Conservation (phyloP, 441 rosid species). For the Mallotus repandus region DNA sequence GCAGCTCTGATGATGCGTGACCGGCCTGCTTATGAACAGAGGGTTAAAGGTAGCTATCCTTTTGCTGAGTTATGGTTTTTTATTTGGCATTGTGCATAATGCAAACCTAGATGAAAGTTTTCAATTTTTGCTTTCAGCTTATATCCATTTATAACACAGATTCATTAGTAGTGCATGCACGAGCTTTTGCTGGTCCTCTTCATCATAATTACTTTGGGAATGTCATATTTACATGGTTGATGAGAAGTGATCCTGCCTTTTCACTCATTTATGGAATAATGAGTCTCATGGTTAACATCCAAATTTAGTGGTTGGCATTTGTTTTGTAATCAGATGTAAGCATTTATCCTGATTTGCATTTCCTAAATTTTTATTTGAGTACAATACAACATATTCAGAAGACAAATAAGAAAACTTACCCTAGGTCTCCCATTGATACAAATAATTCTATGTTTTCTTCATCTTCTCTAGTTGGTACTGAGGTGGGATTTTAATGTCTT, state of each 20-base stretch:
- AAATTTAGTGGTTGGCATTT: background rate
- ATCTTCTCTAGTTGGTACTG: no score
- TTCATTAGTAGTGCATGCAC: no score
- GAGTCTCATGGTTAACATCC: background rate
- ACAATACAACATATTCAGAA: background rate
- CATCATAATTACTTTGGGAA: no score
- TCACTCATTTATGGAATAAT: background rate
- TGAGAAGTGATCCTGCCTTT: background rate
- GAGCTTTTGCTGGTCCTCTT: no score
- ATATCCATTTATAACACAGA: no score
- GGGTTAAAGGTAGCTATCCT: constrained; percentile 69
- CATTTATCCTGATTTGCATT: background rate
- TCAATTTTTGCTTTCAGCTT: no score
- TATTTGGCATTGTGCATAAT: constrained; percentile 1
- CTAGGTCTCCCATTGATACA: no score
- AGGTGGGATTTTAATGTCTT: no score
- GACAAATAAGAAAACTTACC: background rate
- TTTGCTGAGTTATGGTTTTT: background rate
- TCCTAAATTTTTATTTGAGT: background rate
- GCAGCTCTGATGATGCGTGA: constrained; percentile 93
- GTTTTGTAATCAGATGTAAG: background rate
- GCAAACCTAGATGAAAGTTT: no score
- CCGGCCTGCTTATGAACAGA: constrained; percentile 69
- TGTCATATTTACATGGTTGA: no score
- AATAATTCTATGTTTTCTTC: no score